A percentile compares a stretch with the other conserved stretches of the same genome.
Conservation (phyloP, 2,329 filamentous ascomycete genomes). For the Trichoderma sp. region DNA sequence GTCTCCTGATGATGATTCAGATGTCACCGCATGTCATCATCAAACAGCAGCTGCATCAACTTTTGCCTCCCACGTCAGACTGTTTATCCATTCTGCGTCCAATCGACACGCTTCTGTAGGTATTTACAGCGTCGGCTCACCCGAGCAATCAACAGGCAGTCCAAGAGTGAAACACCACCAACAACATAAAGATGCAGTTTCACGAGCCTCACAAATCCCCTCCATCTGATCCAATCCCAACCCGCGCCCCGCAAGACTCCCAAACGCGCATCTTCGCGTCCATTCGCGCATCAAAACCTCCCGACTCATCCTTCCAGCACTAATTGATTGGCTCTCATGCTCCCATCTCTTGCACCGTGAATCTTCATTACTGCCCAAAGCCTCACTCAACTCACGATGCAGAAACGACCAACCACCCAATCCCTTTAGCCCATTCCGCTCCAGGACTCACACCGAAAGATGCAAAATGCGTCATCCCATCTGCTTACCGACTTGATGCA, state of each 20-base stretch:
- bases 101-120: not conserved
- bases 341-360: conserved; percentile 6
- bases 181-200: not conserved
- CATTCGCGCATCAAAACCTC: not conserved
- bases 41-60: not conserved
- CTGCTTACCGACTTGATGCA: conserved; percentile 18
- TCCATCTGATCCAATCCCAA: not conserved
- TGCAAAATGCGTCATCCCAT: conserved; percentile 15
- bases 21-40: not conserved
- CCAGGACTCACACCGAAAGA: conserved; percentile 2
- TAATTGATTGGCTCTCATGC: conserved; percentile 18
- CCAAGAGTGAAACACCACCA: not conserved
- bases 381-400: conserved; percentile 7
- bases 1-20: not conserved
- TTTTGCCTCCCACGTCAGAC: not conserved
- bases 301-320: not conserved
- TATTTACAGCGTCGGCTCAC: not conserved
- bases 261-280: conserved; percentile 24
- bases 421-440: too few relatives aligned
- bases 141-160: not conserved
- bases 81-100: not conserved
- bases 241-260: conserved; percentile 9
- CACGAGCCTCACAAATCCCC: not conserved
- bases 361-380: conserved; percentile 25
- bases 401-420: not conserved